Evolutionary conservation across 805 yeast species (phyloP).

Genomic region (Kockiozyma suomiensis): DNA sequence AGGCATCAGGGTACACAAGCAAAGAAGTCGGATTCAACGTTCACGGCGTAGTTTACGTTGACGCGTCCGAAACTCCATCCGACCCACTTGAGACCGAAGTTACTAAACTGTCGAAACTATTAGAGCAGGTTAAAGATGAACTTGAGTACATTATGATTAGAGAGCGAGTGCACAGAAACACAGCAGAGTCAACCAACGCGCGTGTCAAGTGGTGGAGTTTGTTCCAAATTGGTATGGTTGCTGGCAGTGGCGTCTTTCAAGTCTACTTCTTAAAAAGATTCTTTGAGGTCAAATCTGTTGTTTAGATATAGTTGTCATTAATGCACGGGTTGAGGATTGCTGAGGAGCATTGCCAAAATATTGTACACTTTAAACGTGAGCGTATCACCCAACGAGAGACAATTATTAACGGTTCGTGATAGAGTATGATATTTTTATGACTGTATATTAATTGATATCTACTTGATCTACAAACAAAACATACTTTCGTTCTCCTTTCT

Average conservation of each 20-base stretch:
- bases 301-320: slow-evolving; percentile 46
- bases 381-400: too few species aligned
- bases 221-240: slow-evolving; percentile 85
- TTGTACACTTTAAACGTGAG: too few species aligned
- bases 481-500: not conserved
- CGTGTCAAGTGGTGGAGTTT: slow-evolving; percentile 98
- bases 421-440: too few species aligned
- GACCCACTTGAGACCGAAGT: slow-evolving; percentile 74
- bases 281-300: slow-evolving; percentile 90
- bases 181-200: slow-evolving; percentile 95
- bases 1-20: slow-evolving; percentile 66
- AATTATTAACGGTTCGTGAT: too few species aligned
- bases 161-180: slow-evolving; percentile 96
- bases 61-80: slow-evolving; percentile 47
- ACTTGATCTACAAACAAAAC: not conserved
- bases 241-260: slow-evolving; percentile 86
- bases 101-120: slow-evolving; percentile 68
- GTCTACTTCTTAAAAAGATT: slow-evolving; percentile 91
- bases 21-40: slow-evolving; percentile 94
- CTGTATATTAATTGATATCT: not conserved
- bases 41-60: slow-evolving; percentile 87
- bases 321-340: not conserved
- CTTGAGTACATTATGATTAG: slow-evolving; percentile 87
- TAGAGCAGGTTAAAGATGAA: slow-evolving; percentile 88
- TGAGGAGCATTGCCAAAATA: not conserved